These are phyloP conservation scores for Tricholoma matsutake DNA, from an alignment of 768 basidiomycete species.

Conservation along the genomic window DNA sequence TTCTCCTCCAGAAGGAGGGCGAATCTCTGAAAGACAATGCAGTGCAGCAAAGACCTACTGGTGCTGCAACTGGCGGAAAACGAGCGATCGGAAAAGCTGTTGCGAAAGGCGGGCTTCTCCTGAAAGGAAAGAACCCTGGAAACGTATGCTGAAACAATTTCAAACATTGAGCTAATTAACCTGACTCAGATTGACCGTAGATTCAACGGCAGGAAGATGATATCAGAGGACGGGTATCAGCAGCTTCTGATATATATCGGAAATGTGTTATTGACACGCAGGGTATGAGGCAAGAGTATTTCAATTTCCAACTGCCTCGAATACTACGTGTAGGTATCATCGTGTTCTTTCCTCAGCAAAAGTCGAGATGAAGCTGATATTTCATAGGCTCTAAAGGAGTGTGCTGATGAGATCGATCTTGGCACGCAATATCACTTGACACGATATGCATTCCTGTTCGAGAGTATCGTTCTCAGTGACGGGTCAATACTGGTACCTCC, in stretches of 20 bases:
- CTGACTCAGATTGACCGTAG: slow-evolving; percentile 33
- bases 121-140: slow-evolving; percentile 92
- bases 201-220: slow-evolving; percentile 95
- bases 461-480: slow-evolving; percentile 86
- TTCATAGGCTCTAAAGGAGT: slow-evolving; percentile 83
- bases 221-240: slow-evolving; percentile 79
- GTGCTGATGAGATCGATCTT: slow-evolving; percentile 92
- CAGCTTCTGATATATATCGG: slow-evolving; percentile 82
- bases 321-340: slow-evolving; percentile 75
- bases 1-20: slow-evolving; percentile 92
- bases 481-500: slow-evolving; percentile 81
- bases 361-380: not conserved
- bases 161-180: not conserved
- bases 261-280: slow-evolving; percentile 91
- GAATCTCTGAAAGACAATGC: slow-evolving; percentile 84
- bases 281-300: slow-evolving; percentile 92
- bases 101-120: slow-evolving; percentile 81
- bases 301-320: slow-evolving; percentile 93
- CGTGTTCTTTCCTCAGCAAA: not conserved
- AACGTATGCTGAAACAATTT: slow-evolving; percentile 46
- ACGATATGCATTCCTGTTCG: slow-evolving; percentile 91
- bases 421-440: slow-evolving; percentile 98
- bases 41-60: slow-evolving; percentile 59
- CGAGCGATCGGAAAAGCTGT: slow-evolving; percentile 89
- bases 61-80: slow-evolving; percentile 55